Evolutionary conservation across 768 basidiomycete species (phyloP).

Genomic region (Podaxis pistillaris): DNA sequence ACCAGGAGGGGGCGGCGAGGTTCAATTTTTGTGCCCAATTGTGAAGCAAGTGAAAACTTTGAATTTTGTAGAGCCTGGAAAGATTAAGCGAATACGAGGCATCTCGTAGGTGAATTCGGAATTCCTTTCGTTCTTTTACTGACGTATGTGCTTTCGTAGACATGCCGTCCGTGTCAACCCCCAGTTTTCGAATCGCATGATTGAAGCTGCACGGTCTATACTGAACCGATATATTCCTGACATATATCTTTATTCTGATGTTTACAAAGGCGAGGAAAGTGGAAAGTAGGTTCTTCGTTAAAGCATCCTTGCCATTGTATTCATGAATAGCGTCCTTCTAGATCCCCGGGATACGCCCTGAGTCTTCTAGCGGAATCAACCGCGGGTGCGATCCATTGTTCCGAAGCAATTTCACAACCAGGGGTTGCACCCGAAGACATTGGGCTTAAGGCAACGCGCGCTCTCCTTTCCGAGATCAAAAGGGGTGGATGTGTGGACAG

Average conservation of each 20-base stretch:
- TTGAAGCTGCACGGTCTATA: constrained; percentile 89
- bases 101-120: constrained; percentile 68
- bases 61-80: constrained; percentile 89
- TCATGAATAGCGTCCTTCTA: constrained; percentile 27
- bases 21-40: constrained; percentile 89
- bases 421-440: constrained; percentile 92
- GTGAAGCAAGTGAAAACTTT: constrained; percentile 90
- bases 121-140: background rate
- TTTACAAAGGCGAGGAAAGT: constrained; percentile 96
- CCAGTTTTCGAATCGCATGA: constrained; percentile 97
- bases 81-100: constrained; percentile 92
- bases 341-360: constrained; percentile 95
- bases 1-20: constrained; percentile 90
- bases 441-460: constrained; percentile 75
- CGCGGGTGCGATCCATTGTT: constrained; percentile 81
- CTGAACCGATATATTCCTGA: constrained; percentile 97
- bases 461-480: constrained; percentile 75
- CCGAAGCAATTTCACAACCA: constrained; percentile 82
- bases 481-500: constrained; percentile 89
- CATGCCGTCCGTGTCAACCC: constrained; percentile 97
- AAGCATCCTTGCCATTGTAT: background rate
- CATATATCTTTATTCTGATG: constrained; percentile 97
- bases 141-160: constrained; percentile 36
- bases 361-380: constrained; percentile 91
- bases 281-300: constrained; percentile 72